Percentiles rank a stretch among this genome's conserved stretches.
Conservation (phyloP, 164 flowering plant genomes). For the Vitis cinerea region DNA sequence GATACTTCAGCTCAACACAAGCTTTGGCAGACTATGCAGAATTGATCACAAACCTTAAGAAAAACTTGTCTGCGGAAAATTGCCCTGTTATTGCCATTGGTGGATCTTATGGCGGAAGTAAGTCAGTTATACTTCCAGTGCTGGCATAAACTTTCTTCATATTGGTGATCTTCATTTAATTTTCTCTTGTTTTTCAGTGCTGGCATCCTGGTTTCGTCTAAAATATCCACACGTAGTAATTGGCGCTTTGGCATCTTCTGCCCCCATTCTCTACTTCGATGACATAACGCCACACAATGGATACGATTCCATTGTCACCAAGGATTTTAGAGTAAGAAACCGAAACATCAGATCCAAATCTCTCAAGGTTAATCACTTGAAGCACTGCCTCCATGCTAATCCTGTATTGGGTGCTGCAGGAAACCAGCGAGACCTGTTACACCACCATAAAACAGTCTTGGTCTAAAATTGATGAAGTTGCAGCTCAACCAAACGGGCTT, state of each 20-base stretch:
- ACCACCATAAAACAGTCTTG: slow-evolving; percentile 51
- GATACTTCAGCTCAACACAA: slow-evolving; percentile 36
- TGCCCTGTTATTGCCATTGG: slow-evolving; percentile 35
- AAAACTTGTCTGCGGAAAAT: slow-evolving; percentile 9
- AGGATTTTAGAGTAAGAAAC: slow-evolving; percentile 28
- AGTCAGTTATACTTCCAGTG: background rate
- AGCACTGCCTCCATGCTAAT: too few species aligned
- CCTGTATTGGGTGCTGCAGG: slow-evolving; percentile 26
- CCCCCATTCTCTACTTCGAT: slow-evolving; percentile 33
- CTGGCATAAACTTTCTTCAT: background rate
- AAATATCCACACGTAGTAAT: slow-evolving; percentile 37
- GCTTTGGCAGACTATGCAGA: slow-evolving; percentile 44
- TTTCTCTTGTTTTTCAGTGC: slow-evolving; percentile 20
- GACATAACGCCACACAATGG: slow-evolving; percentile 24
- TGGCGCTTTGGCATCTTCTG: slow-evolving; percentile 47
- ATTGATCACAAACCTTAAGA: slow-evolving; percentile 20
- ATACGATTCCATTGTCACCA: slow-evolving; percentile 31
- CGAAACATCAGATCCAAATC: too few species aligned
- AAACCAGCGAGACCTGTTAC: slow-evolving; percentile 47
- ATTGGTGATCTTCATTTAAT: background rate
- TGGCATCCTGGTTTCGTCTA: slow-evolving; percentile 38
- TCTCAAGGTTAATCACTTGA: too few species aligned
- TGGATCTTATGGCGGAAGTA: slow-evolving; percentile 44
- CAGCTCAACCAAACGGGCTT: slow-evolving; percentile 43
- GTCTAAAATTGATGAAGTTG: slow-evolving; percentile 46